These are phyloP conservation scores for Rhodomyrtus tomentosa DNA, from an alignment of 345 rosid genomes.

Conservation along the genomic window DNA sequence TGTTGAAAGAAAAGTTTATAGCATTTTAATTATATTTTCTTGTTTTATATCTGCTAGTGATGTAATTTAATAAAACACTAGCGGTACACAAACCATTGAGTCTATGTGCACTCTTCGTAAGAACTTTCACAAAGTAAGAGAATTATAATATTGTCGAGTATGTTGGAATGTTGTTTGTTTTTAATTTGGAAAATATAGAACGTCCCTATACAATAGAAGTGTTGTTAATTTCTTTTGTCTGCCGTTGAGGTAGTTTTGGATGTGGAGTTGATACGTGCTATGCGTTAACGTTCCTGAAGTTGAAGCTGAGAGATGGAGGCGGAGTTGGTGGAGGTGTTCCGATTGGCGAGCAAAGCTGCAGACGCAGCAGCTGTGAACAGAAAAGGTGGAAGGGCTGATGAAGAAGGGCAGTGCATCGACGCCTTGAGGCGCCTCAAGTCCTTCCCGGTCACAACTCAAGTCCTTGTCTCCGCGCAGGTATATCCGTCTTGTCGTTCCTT, in stretches of 20 bases:
- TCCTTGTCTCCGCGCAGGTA: conserved; percentile 36
- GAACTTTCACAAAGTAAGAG: too few relatives aligned
- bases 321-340: conserved; percentile 32
- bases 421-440: conserved; percentile 25
- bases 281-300: background rate
- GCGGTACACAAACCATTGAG: too few relatives aligned
- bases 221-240: too few relatives aligned
- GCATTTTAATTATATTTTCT: too few relatives aligned
- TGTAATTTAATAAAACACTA: too few relatives aligned
- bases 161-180: too few relatives aligned
- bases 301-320: conserved; percentile 10
- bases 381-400: conserved; percentile 11
- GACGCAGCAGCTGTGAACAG: conserved; percentile 19
- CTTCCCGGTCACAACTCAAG: conserved; percentile 14
- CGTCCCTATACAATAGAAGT: too few relatives aligned
- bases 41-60: too few relatives aligned
- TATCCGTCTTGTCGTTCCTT: background rate
- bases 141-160: too few relatives aligned
- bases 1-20: too few relatives aligned
- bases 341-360: conserved; percentile 31
- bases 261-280: background rate
- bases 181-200: too few relatives aligned
- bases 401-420: conserved; percentile 27
- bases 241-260: background rate
- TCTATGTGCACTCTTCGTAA: too few relatives aligned